phyloP scores from a whole-genome alignment of 768 basidiomycete species.

The Rhizopogon sp. region DNA sequence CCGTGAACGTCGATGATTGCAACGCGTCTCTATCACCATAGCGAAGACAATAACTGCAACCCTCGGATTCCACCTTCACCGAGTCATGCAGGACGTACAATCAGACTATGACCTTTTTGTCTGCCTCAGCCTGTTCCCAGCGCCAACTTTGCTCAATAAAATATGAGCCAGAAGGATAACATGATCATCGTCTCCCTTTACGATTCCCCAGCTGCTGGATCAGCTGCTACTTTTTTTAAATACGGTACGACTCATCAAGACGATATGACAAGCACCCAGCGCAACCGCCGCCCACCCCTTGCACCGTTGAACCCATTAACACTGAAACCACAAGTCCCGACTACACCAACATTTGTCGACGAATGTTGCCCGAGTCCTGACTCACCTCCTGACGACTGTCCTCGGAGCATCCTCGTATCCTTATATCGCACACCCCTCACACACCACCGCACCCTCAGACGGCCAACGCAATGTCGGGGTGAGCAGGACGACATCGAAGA shows the following conservation, averaged over 20 bases:
- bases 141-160: not conserved
- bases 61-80: not conserved
- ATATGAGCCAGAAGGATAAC: not conserved
- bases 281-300: not conserved
- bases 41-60: constrained; percentile 2
- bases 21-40: constrained; percentile 1
- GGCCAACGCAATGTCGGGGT: not conserved
- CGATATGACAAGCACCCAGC: not conserved
- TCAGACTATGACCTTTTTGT: not conserved
- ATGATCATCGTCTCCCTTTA: constrained; percentile 1
- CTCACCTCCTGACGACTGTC: not conserved
- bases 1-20: not conserved
- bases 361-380: not conserved
- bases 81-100: not conserved
- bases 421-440: not conserved
- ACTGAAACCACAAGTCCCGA: not conserved
- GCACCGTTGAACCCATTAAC: not conserved
- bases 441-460: not conserved
- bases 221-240: not conserved
- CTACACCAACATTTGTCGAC: not conserved
- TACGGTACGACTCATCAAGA: not conserved
- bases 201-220: constrained; percentile 1
- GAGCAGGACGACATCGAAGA: constrained; percentile 4
- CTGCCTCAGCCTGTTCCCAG: constrained; percentile 1
- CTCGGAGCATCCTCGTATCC: not conserved